A percentile compares a stretch with the other conserved stretches of the same genome.
phyloP scores from a whole-genome alignment of 1,139 yeast genomes.

The Magnusiomyces paraingens region DNA sequence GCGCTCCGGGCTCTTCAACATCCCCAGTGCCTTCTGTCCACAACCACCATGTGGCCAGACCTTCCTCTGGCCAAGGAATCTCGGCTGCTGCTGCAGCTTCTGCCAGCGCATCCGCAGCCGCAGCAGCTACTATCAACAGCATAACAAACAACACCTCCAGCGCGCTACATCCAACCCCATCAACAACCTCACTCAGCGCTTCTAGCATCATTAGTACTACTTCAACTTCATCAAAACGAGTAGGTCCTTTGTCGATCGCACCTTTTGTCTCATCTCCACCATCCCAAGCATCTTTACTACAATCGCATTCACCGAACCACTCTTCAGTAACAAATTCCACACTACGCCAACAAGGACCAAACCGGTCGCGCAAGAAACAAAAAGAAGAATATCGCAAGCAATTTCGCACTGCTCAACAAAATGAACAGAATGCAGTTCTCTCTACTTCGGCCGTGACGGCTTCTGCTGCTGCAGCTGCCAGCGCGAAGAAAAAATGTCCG shows the following conservation, averaged over 20 bases:
- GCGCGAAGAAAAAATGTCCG: not conserved
- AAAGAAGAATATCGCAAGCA: slow-evolving; percentile 8
- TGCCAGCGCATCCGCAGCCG: no score
- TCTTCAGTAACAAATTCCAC: not conserved
- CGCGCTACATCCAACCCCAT: not conserved
- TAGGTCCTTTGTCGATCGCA: not conserved
- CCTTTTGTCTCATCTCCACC: not conserved
- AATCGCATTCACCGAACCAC: not conserved
- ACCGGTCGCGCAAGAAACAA: slow-evolving; percentile 10
- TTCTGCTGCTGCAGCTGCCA: slow-evolving; percentile 13
- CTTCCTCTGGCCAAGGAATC: no score
- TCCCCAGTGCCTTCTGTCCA: no score
- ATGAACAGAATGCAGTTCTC: slow-evolving; percentile 8
- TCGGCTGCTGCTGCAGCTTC: no score
- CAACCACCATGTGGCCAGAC: no score
- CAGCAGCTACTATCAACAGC: no score
- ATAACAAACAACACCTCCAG: not conserved
- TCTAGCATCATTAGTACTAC: not conserved
- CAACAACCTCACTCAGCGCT: not conserved
- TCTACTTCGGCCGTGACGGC: slow-evolving; percentile 10
- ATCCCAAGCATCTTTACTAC: not conserved
- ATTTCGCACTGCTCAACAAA: slow-evolving; percentile 5
- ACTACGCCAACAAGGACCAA: slow-evolving; percentile 10
- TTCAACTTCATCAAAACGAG: not conserved
- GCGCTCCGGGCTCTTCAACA: no score